These are phyloP conservation scores for Sugiyamaella chiloensis DNA, from an alignment of 805 yeast genomes.

Conservation along the genomic window DNA sequence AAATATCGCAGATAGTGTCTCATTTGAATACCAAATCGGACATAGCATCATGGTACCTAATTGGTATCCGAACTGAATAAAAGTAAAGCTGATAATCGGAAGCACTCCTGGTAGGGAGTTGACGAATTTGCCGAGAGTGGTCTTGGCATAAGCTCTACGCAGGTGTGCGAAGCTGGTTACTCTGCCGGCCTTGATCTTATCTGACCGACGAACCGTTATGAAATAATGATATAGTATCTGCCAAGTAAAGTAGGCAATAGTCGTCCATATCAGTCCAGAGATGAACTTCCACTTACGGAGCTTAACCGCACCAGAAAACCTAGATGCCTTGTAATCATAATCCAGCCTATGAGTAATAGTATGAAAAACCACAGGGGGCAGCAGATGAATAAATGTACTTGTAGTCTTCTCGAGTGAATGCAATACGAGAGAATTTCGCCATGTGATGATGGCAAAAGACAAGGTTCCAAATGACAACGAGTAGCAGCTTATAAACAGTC, in stretches of 20 bases:
- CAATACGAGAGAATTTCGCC: conserved; percentile 90
- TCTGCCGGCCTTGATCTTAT: conserved; percentile 79
- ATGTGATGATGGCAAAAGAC: conserved; percentile 89
- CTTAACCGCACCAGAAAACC: conserved; percentile 80
- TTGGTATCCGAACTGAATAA: conserved; percentile 85
- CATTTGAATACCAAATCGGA: conserved; percentile 80
- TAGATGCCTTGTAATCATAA: conserved; percentile 42
- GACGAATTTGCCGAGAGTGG: conserved; percentile 69
- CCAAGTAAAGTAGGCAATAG: conserved; percentile 82
- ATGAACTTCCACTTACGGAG: conserved; percentile 69
- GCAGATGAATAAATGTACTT: conserved; percentile 81
- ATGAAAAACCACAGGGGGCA: conserved; percentile 86
- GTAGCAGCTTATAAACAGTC: conserved; percentile 77
- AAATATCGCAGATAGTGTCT: conserved; percentile 63
- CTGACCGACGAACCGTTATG: conserved; percentile 75
- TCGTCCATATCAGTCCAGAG: conserved; percentile 71
- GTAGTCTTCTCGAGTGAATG: conserved; percentile 93
- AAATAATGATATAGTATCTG: conserved; percentile 87
- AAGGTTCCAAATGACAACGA: conserved; percentile 86
- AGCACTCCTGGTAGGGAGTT: conserved; percentile 77
- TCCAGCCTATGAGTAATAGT: conserved; percentile 79
- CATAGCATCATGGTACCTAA: conserved; percentile 81
- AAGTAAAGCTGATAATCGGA: conserved; percentile 83
- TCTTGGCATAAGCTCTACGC: conserved; percentile 64
- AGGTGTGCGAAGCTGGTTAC: conserved; percentile 85